These are phyloP conservation scores for Trypanosoma rangeli DNA, from an alignment of 208 protist species.

Conservation along the genomic window DNA sequence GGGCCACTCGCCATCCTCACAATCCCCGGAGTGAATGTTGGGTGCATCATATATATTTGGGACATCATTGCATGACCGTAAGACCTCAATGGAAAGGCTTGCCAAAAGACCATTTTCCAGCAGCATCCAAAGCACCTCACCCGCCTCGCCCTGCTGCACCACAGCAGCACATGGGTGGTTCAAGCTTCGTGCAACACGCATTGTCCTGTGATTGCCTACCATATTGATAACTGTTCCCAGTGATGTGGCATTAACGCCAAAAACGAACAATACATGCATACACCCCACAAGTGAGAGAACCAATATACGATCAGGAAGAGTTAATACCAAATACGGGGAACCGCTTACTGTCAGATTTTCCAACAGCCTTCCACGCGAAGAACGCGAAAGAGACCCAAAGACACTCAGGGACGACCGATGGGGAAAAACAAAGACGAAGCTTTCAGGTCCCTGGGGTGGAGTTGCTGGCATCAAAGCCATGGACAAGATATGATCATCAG, in stretches of 20 bases:
- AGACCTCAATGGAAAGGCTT: slow-evolving; percentile 1
- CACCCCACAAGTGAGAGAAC: slow-evolving; percentile 6
- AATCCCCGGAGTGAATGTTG: slow-evolving; percentile 26
- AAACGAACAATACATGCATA: slow-evolving; percentile 10
- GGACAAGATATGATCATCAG: slow-evolving; percentile 16
- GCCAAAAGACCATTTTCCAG: slow-evolving; percentile 23
- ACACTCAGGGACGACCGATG: neutral
- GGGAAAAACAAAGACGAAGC: slow-evolving; percentile 17
- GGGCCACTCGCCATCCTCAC: slow-evolving; percentile 31
- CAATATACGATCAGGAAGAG: slow-evolving; percentile 6
- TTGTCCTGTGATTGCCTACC: slow-evolving; percentile 1
- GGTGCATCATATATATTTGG: slow-evolving; percentile 12
- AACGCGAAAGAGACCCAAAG: neutral
- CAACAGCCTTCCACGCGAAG: neutral
- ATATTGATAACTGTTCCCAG: neutral
- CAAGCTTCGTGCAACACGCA: slow-evolving; percentile 11
- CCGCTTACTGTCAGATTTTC: slow-evolving; percentile 4
- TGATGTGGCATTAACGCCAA: neutral
- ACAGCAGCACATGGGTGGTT: slow-evolving; percentile 8
- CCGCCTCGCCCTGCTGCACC: neutral
- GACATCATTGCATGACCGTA: neutral
- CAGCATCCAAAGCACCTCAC: slow-evolving; percentile 22
- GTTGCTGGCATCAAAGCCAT: slow-evolving; percentile 9
- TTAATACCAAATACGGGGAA: slow-evolving; percentile 26
- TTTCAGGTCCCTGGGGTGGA: neutral